phyloP scores from a whole-genome alignment of 768 basidiomycete species.

The Amanita rubescens region DNA sequence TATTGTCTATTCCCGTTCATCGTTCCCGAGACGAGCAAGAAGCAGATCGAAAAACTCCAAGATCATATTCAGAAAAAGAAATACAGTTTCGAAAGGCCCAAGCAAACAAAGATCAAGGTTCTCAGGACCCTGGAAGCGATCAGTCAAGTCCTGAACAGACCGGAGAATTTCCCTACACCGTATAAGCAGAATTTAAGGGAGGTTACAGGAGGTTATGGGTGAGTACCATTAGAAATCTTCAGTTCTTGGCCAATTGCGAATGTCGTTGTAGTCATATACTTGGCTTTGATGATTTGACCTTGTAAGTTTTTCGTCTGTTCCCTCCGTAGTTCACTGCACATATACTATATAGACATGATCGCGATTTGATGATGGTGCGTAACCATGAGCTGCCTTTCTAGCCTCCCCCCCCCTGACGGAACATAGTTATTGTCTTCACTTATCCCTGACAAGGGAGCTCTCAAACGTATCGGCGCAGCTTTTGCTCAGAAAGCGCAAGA shows the following conservation, averaged over 20 bases:
- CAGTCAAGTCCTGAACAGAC: slow-evolving; percentile 14
- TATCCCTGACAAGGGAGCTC: slow-evolving; percentile 11
- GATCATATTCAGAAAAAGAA: background rate
- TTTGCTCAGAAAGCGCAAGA: slow-evolving; percentile 12
- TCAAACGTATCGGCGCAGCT: slow-evolving; percentile 12
- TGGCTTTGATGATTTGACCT: slow-evolving; percentile 13
- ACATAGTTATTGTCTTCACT: slow-evolving; percentile 15
- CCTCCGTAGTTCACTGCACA: background rate
- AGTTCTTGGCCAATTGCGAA: no score
- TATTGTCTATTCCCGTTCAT: slow-evolving; percentile 19
- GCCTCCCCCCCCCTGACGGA: background rate
- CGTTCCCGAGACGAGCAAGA: slow-evolving; percentile 1
- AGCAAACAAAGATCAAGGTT: slow-evolving; percentile 1
- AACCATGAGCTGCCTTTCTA: background rate
- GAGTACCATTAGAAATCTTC: background rate
- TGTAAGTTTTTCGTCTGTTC: slow-evolving; percentile 6
- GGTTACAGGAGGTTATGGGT: slow-evolving; percentile 18
- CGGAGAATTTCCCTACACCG: slow-evolving; percentile 10
- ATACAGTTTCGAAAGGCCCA: slow-evolving; percentile 8
- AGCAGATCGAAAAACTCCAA: background rate
- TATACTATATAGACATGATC: slow-evolving; percentile 13
- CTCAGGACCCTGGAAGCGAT: slow-evolving; percentile 12
- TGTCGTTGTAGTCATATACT: slow-evolving; percentile 11
- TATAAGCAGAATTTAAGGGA: slow-evolving; percentile 11
- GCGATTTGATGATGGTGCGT: slow-evolving; percentile 16